Conservation (phyloP, 2,329 filamentous ascomycete genomes). For the Aspergillus sp. region DNA sequence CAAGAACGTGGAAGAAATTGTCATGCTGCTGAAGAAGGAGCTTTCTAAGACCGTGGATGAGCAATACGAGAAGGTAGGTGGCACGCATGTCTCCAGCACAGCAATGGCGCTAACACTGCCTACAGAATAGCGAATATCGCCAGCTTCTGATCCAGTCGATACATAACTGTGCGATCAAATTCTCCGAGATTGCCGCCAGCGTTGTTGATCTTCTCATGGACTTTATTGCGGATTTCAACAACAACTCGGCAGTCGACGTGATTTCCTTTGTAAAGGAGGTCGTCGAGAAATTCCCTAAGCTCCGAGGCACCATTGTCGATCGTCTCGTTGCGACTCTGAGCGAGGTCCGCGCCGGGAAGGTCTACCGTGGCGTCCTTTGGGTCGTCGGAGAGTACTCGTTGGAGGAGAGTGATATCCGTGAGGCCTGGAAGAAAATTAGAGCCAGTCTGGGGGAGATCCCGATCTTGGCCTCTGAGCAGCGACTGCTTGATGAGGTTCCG, state of each 20-base stretch:
- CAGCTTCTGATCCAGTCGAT: constrained; percentile 94
- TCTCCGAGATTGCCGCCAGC: constrained; percentile 93
- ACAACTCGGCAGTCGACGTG: constrained; percentile 89
- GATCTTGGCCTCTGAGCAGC: constrained; percentile 88
- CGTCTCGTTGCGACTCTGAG: constrained; percentile 81
- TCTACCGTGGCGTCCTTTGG: constrained; percentile 94
- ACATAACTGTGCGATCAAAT: constrained; percentile 97
- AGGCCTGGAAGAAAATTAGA: constrained; percentile 93
- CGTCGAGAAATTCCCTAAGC: constrained; percentile 90
- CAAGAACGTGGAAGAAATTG: constrained; percentile 97
- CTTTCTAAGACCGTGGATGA: constrained; percentile 95
- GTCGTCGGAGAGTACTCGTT: constrained; percentile 96
- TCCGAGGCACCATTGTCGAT: constrained; percentile 77
- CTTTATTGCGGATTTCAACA: constrained; percentile 97
- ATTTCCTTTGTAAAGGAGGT: constrained; percentile 99
- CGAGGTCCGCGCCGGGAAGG: constrained; percentile 92
- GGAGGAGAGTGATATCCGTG: constrained; percentile 85
- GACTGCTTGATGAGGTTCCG: constrained; percentile 71
- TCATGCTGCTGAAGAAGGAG: constrained; percentile 93
- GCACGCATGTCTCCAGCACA: background rate
- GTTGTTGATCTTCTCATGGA: constrained; percentile 98
- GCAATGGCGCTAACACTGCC: constrained; percentile 12
- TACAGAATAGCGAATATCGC: constrained; percentile 76
- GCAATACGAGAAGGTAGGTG: constrained; percentile 76
- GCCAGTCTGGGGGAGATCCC: constrained; percentile 93